Evolutionary conservation across 208 protist genomes (phyloP).

Genomic region (Porcisia hertigi): DNA sequence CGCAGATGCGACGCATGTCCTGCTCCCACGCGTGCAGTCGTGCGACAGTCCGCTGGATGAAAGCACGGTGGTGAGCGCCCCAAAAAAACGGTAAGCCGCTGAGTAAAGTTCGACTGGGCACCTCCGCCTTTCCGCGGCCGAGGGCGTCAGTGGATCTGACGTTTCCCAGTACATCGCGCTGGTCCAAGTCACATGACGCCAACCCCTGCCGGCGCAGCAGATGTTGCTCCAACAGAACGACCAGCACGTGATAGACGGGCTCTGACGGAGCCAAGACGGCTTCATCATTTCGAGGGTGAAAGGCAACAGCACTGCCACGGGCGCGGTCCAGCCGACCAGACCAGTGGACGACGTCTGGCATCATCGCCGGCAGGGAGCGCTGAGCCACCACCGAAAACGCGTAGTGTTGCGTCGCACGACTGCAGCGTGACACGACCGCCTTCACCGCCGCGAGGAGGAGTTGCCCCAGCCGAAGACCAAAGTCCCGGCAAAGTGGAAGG

Average conservation of each 20-base stretch:
- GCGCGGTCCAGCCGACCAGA: background rate
- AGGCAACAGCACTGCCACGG: background rate
- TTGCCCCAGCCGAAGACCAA: conserved; percentile 41
- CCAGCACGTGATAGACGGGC: conserved; percentile 25
- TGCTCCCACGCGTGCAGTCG: conserved; percentile 28
- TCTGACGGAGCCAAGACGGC: conserved; percentile 22
- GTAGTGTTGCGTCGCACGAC: conserved; percentile 15
- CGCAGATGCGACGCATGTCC: conserved; percentile 18
- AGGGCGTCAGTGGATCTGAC: background rate
- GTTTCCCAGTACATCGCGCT: background rate
- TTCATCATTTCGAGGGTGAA: background rate
- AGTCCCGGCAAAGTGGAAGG: conserved; percentile 40
- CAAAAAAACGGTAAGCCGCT: conserved; percentile 9
- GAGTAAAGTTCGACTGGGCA: background rate
- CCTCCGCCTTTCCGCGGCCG: background rate
- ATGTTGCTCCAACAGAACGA: conserved; percentile 19
- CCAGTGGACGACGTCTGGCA: background rate
- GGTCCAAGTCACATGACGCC: too few relatives aligned
- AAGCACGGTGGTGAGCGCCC: conserved; percentile 14
- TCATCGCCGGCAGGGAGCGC: conserved; percentile 8
- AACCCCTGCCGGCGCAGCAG: background rate
- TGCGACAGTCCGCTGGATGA: conserved; percentile 5
- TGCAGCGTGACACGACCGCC: conserved; percentile 36
- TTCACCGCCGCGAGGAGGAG: conserved; percentile 50
- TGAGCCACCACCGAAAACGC: conserved; percentile 24